phyloP scores from a whole-genome alignment of 257 asterid species.

The Nicotiana noctiflora region DNA sequence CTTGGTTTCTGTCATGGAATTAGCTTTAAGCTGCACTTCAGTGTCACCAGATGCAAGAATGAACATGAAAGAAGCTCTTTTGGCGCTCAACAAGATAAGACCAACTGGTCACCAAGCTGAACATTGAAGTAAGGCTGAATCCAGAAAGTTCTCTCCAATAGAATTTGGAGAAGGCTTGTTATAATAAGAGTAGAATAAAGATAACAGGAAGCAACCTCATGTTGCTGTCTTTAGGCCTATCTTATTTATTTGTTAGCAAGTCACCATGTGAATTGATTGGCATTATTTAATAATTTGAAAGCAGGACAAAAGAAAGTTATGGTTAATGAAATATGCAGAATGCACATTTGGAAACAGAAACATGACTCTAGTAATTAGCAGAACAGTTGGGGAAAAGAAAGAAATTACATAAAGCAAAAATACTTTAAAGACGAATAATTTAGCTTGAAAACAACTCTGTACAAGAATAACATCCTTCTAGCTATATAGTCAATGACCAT shows the following conservation, averaged over 20 bases:
- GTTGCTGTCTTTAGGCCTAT: neutral
- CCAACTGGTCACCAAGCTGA: neutral
- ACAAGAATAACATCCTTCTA: neutral
- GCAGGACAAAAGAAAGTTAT: neutral
- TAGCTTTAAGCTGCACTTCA: conserved; percentile 24
- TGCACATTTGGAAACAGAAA: neutral
- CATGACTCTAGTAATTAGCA: neutral
- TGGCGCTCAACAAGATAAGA: conserved; percentile 19
- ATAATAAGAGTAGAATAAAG: neutral
- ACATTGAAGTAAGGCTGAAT: neutral
- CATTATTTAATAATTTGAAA: neutral
- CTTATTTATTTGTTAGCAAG: neutral
- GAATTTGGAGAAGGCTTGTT: neutral
- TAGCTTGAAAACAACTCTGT: neutral
- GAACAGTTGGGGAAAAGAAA: neutral
- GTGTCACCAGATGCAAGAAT: conserved; percentile 20
- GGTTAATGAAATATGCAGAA: neutral
- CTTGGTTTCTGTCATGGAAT: conserved; percentile 12
- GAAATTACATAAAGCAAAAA: neutral
- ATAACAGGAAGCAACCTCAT: neutral
- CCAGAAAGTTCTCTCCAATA: neutral
- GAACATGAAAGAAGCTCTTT: conserved; percentile 16
- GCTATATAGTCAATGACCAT: neutral
- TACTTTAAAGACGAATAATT: neutral
- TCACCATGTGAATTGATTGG: neutral